phyloP scores from a whole-genome alignment of 2,329 filamentous ascomycete genomes.

The Aspergillus brunneoviolaceus region DNA sequence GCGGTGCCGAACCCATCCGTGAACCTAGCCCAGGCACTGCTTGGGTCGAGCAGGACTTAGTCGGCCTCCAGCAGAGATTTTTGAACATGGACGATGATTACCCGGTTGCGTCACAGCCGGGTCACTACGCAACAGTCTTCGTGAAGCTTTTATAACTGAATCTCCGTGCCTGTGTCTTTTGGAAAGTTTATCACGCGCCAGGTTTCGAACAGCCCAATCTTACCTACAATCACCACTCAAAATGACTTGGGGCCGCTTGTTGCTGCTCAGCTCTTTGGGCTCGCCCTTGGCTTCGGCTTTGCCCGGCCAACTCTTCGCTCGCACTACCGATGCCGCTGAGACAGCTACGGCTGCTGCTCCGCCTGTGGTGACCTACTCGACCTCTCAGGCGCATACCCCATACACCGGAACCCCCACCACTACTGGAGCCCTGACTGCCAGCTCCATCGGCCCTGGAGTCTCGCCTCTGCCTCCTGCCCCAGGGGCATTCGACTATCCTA shows the following conservation, averaged over 20 bases:
- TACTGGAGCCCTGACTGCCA: constrained; percentile 63
- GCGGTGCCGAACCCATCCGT: background rate
- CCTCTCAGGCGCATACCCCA: constrained; percentile 56
- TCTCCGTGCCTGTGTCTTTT: background rate
- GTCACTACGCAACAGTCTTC: background rate
- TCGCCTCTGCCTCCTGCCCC: constrained; percentile 57
- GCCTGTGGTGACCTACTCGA: constrained; percentile 5
- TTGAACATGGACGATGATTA: background rate
- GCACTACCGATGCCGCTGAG: background rate
- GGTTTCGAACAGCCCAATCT: background rate
- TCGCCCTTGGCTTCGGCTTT: constrained; percentile 2
- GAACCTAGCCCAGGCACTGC: background rate
- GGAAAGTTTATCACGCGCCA: background rate
- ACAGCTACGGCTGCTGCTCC: background rate
- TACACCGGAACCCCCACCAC: constrained; percentile 67
- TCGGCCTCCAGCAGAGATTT: background rate
- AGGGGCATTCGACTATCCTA: constrained; percentile 68
- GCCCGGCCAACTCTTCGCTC: background rate
- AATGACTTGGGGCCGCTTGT: background rate
- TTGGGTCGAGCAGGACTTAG: background rate
- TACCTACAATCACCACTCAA: background rate
- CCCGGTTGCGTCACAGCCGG: constrained; percentile 3
- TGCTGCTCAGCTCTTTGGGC: constrained; percentile 1
- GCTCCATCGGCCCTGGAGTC: constrained; percentile 56
- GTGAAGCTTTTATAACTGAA: background rate